phyloP scores from a whole-genome alignment of 2,329 filamentous ascomycete species.

The Pseudogymnoascus sp. region DNA sequence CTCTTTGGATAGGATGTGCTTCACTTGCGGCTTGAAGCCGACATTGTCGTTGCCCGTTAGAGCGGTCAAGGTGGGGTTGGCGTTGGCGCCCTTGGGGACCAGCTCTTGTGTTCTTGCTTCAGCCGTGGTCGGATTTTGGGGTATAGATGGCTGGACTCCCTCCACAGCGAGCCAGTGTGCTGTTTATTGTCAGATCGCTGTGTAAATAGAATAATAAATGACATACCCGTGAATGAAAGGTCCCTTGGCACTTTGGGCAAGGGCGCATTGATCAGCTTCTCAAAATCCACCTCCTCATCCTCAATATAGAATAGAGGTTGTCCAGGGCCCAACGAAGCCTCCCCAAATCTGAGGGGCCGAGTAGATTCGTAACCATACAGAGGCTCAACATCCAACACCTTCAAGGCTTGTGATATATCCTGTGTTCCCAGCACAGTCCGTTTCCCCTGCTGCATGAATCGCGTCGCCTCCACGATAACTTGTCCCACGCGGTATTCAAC shows the following conservation, averaged over 20 bases:
- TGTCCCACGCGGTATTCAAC: conserved; percentile 93
- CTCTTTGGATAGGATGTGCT: conserved; percentile 93
- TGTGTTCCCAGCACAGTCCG: conserved; percentile 82
- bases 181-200: conserved; percentile 29
- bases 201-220: neutral
- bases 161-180: conserved; percentile 97
- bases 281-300: conserved; percentile 97
- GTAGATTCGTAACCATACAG: conserved; percentile 95
- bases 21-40: conserved; percentile 80
- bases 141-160: conserved; percentile 91
- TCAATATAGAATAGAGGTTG: conserved; percentile 96
- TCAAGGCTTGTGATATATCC: conserved; percentile 79
- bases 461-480: conserved; percentile 86
- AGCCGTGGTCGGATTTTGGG: conserved; percentile 84
- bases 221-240: conserved; percentile 76
- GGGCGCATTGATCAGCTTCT: conserved; percentile 95
- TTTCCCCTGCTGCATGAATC: conserved; percentile 89
- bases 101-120: conserved; percentile 80
- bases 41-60: conserved; percentile 77
- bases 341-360: conserved; percentile 79
- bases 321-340: conserved; percentile 85
- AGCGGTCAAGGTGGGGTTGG: conserved; percentile 76
- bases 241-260: conserved; percentile 91
- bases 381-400: conserved; percentile 84
- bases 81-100: conserved; percentile 79